Evolutionary conservation across 2,329 filamentous ascomycete genomes (phyloP), one percentile per base, ranked within the genome.

Genomic region (Graphilbum ipis-grandicollis): DNA sequence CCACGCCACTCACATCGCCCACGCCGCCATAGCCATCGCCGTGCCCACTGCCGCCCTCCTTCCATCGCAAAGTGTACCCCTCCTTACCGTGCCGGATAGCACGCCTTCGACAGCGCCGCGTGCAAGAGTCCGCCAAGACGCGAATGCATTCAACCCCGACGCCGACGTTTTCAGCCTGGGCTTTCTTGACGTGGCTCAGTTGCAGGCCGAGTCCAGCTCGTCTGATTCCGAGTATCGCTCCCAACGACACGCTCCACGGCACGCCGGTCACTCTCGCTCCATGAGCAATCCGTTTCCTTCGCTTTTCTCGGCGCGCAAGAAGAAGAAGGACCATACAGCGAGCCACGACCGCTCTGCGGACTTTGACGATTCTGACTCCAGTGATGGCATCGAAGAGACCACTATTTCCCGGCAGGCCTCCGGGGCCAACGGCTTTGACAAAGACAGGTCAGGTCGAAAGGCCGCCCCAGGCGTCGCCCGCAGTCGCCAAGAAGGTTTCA

Each of bases 211-310:
- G 10, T 51, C 50, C 21, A 51, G 47, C 50, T 66, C 63, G 29
- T 49, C 52, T 21, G 62, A 63, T 41, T 58, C 58, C 39, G 56
- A 60, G 39, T 47, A 55, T 18, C 32, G 26, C 15, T 34, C 51
- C 55, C 41, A 50, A 51, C 34, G 45, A 45, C 36, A 42, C 46
- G 29, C 43, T 36, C 5, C 46, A 36, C 37, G 45, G 43, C 44
- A 28, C 8, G 9, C 52, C 23, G 45, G 44, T 35, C 72, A 77
- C 54, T 57, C 59, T 21, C 73, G 80, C 38, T 86, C 82, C 38
- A 71, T 79, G 60, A 90, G 82, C 63, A 77, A 88, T 49, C 81
- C 82, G 10, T 79, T 88, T 44, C 77, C 80, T 8, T 75, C 73
- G 15, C 56, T 85, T 23, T 82, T 86, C 50, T 65, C 68, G 23